Evolutionary conservation across 108 stramenopile genomes (phyloP).

Genomic region (Cyclotella sp.): DNA sequence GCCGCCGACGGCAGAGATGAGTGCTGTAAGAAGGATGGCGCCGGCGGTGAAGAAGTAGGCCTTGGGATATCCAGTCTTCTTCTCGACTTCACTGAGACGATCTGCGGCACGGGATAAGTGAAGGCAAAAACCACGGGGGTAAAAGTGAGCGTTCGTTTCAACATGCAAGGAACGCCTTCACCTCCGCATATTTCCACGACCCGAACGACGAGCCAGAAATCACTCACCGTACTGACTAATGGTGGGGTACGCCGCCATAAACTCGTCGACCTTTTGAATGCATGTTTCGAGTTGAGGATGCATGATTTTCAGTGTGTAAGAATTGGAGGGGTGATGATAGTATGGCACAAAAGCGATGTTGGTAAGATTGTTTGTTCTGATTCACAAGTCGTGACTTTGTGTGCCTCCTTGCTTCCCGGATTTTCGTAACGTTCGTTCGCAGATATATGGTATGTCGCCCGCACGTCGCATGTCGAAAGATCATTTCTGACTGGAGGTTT

Average conservation of each 20-base stretch:
- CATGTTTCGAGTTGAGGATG: conserved; percentile 67
- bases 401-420: not conserved
- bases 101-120: conserved; percentile 54
- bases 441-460: no score
- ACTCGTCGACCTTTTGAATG: conserved; percentile 69
- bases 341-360: no score
- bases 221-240: conserved; percentile 84
- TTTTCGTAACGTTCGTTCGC: no score
- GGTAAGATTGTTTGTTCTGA: not conserved
- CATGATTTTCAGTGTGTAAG: conserved; percentile 46
- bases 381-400: conserved; percentile 2
- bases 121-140: not conserved
- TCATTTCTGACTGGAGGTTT: no score
- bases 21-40: conserved; percentile 31
- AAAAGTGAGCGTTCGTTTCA: conserved; percentile 14
- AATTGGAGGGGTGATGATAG: no score
- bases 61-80: conserved; percentile 84
- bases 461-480: no score
- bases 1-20: conserved; percentile 68
- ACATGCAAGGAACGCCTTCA: conserved; percentile 1
- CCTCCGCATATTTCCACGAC: conserved; percentile 4
- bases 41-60: conserved; percentile 69
- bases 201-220: not conserved
- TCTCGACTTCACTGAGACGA: conserved; percentile 73
- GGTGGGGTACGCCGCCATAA: conserved; percentile 81